A percentile compares a stretch with the other conserved stretches of the same genome.
These are phyloP conservation scores for Citrus maxima DNA, from an alignment of 345 rosid species.

Conservation along the genomic window DNA sequence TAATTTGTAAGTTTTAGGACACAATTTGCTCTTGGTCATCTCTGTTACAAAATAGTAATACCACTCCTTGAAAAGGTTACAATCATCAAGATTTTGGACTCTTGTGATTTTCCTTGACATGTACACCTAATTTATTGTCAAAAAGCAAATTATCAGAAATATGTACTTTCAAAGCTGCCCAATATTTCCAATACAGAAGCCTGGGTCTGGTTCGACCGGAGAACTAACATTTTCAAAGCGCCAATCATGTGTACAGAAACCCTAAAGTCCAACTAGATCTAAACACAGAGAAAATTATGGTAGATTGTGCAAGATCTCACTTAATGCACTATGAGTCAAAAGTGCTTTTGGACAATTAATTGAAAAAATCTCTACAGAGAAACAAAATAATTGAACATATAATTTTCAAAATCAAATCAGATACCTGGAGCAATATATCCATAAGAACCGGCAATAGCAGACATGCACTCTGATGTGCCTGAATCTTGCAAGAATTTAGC, in stretches of 20 bases:
- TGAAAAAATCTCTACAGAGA: constrained; percentile 2
- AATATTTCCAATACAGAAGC: background rate
- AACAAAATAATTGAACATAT: background rate
- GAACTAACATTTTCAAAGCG: constrained; percentile 13
- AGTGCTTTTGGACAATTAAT: background rate
- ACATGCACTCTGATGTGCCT: constrained; percentile 93
- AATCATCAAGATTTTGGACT: constrained; percentile 5
- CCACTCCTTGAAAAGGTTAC: background rate
- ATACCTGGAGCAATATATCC: constrained; percentile 98
- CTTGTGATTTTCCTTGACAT: background rate
- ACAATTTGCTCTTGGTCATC: background rate
- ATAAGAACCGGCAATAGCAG: constrained; percentile 94
- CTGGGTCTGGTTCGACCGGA: constrained; percentile 5
- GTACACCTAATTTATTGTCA: background rate
- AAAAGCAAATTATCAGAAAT: constrained; percentile 8
- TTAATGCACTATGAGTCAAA: constrained; percentile 18
- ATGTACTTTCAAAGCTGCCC: constrained; percentile 29
- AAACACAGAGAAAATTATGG: constrained; percentile 9
- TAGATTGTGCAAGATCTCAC: constrained; percentile 11
- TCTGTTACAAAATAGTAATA: background rate
- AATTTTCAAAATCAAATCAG: constrained; percentile 8
- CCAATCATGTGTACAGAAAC: constrained; percentile 12
- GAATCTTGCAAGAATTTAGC: constrained; percentile 92
- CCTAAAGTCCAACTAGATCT: constrained; percentile 3
- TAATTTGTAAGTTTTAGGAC: background rate